Percentiles rank a stretch among this genome's conserved stretches.
phyloP scores from a whole-genome alignment of 208 protist genomes.

The Leishmania braziliensis region DNA sequence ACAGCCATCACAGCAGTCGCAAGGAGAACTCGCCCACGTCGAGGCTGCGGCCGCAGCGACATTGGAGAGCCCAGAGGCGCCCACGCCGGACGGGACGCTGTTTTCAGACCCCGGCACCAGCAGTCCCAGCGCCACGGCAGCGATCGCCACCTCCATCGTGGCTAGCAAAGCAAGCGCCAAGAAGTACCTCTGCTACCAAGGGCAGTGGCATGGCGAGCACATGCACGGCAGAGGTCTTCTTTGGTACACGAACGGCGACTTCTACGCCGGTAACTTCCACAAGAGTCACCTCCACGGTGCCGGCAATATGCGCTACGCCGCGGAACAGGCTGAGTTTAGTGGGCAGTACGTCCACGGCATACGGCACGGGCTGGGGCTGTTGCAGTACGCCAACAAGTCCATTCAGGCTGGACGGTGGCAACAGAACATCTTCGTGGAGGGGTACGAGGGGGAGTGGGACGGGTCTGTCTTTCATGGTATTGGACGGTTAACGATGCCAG shows the following conservation, averaged over 20 bases:
- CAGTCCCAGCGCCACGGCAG: not conserved
- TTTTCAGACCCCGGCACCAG: not conserved
- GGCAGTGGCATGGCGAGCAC: conserved; percentile 82
- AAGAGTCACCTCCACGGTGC: conserved; percentile 64
- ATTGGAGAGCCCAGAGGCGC: not conserved
- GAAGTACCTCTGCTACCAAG: conserved; percentile 76
- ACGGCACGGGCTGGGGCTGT: conserved; percentile 70
- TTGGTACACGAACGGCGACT: conserved; percentile 85
- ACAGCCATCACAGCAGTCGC: not conserved
- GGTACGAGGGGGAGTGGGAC: conserved; percentile 91
- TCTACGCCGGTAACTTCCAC: conserved; percentile 74
- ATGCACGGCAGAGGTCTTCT: conserved; percentile 82
- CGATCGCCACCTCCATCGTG: not conserved
- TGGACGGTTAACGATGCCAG: conserved; percentile 47
- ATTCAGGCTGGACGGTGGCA: conserved; percentile 71
- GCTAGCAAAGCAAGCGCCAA: not conserved
- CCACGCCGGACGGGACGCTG: not conserved
- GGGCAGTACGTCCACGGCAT: conserved; percentile 64
- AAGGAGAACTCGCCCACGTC: not conserved
- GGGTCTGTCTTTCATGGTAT: conserved; percentile 68
- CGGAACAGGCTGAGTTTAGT: conserved; percentile 71
- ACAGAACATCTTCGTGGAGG: conserved; percentile 67
- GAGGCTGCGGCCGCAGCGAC: not conserved
- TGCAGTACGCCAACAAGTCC: conserved; percentile 53
- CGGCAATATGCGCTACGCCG: conserved; percentile 79